Base-by-base conservation (phyloP, 805 yeast species). In the Cyberlindnera euphorbiiphila region DNA sequence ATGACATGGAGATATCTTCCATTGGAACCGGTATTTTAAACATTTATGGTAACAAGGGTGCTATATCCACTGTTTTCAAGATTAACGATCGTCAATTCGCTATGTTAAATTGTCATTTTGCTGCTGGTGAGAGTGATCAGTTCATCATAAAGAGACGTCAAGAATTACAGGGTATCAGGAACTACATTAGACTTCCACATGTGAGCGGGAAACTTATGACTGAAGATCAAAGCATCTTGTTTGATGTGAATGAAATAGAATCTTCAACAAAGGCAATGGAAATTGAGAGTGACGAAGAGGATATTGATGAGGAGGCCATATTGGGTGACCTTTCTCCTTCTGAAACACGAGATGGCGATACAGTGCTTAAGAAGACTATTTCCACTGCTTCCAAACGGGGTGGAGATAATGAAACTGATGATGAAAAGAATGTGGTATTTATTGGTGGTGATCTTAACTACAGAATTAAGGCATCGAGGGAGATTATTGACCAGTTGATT, bases 1-100 rank as follows among this genome's bases (percentile, higher is more conserved):
- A 66, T 2, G 47, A 60, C 14, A 37, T 74, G 6, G 54, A 56
- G 14, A 60, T 63, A 5, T 57, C 64, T 3, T 65, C 78, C 0
- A 61, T 78, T 6, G 81, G 83, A 0, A 69, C 82, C 0, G 83
- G 83, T 0, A 65, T 76, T 26, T 51, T 77, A 34, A 69, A 76
- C 18, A 47, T 68, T 17, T 77, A 80, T 74, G 82, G 81, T 13
- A 77, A 77, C 56, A 77, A 77, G 49, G 84, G 84, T 3, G 78
- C 80, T 4, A 72, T 74, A 11, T 56, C 68, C 13, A 57, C 74
- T 16, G 58, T 60, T 18, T 65, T 78, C 43, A 56, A 53, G 24
- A 39, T 60, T 18, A 36, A 58, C 7, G 69, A 68, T 15, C 40
- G 50, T 12, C 43, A 54, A 9, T 39, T 69, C 22, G 61, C 61